Base-by-base conservation (phyloP, 75 land plant genomes). In the Gnetum montanum region DNA sequence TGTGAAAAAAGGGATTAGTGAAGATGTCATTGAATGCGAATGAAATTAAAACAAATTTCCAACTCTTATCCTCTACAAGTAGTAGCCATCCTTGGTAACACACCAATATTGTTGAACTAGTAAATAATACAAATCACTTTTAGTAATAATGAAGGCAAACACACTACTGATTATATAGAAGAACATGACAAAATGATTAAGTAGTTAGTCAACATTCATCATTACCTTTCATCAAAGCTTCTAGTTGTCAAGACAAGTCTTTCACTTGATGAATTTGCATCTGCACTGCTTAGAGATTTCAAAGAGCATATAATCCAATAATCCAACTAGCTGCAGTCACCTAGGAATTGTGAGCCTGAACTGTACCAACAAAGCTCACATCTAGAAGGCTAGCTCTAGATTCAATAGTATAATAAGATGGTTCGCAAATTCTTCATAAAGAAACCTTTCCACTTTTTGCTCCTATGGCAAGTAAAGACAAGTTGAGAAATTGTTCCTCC, bases 141-240 rank as follows among this genome's bases (percentile, higher is more conserved):
- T n/a, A n/a, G n/a, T n/a, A n/a, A n/a, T n/a, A n/a, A n/a, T n/a
- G n/a, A n/a, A n/a, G n/a, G n/a, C n/a, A n/a, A n/a, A n/a, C n/a
- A n/a, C n/a, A n/a, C n/a, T n/a, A n/a, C n/a, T n/a, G n/a, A n/a
- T n/a, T n/a, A n/a, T n/a, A n/a, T n/a, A n/a, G n/a, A n/a, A n/a
- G n/a, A n/a, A n/a, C n/a, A n/a, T n/a, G n/a, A n/a, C n/a, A n/a
- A n/a, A n/a, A n/a, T n/a, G n/a, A n/a, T n/a, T n/a, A n/a, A n/a
- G n/a, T 5, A 34, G 19, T 30, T 41, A 27, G 29, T 23, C 22
- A 22, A 20, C 11, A 22, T 54, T 49, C 37, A 52, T 49, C 25
- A 47, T 63, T 47, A 91, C 97, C 94, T 84, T 43, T 94, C 97
- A 76, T 91, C 83, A 59, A 71, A 63, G 67, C 94, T 63, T 38